Evolutionary conservation across 768 basidiomycete genomes (phyloP).

Genomic region (Pleurotus pulmonarius): DNA sequence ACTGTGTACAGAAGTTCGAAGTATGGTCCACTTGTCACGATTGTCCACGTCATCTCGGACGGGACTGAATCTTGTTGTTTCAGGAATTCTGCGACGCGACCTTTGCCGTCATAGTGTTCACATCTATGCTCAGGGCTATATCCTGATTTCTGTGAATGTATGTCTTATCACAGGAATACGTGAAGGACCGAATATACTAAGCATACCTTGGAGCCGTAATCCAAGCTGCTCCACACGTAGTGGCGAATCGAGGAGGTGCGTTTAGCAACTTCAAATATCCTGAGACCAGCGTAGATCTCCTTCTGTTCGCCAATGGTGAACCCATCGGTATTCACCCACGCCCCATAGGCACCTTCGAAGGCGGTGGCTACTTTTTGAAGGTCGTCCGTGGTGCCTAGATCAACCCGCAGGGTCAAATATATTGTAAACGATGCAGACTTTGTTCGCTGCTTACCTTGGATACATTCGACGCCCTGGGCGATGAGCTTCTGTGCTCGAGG

Average conservation of each 20-base stretch:
- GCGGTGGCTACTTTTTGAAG: conserved; percentile 23
- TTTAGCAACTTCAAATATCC: conserved; percentile 37
- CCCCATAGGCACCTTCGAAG: conserved; percentile 33
- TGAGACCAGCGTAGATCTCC: conserved; percentile 34
- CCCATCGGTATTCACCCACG: conserved; percentile 35
- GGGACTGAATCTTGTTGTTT: conserved; percentile 29
- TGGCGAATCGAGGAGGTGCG: conserved; percentile 28
- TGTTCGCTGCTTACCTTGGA: conserved; percentile 25
- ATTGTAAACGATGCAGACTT: background rate
- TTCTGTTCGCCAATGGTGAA: conserved; percentile 38
- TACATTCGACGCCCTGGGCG: conserved; percentile 31
- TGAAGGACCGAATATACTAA: no score
- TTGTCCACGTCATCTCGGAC: conserved; percentile 28
- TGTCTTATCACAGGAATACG: background rate
- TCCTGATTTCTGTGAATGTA: conserved; percentile 13
- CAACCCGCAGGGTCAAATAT: background rate
- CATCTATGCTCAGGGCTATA: conserved; percentile 28
- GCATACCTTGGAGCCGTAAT: conserved; percentile 35
- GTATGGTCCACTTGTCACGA: conserved; percentile 36
- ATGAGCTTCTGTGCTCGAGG: conserved; percentile 29
- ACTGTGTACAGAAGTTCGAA: conserved; percentile 39
- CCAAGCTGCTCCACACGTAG: conserved; percentile 38
- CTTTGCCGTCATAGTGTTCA: conserved; percentile 41
- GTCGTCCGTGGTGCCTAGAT: conserved; percentile 28
- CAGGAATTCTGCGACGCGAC: conserved; percentile 34